Evolutionary conservation across 2,329 filamentous ascomycete genomes (phyloP), one percentile per base, ranked within the genome.

Genomic region (Hymenoscyphus linearis): DNA sequence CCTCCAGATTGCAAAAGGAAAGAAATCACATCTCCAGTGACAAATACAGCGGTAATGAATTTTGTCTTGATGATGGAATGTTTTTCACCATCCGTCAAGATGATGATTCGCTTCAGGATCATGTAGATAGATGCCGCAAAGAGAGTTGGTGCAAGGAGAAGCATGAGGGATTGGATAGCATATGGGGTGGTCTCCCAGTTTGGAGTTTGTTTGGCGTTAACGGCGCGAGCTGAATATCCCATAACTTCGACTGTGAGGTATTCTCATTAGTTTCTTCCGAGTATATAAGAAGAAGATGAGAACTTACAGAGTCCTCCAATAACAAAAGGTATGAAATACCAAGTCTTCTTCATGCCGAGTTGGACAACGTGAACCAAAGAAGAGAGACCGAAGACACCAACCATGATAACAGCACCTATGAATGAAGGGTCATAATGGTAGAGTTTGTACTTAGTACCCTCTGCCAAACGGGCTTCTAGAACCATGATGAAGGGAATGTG

Each of bases 251-350:
- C 77, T 72, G 68, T 60, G 44, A 22, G 34, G 13, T 12, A n/a
- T 18, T 14, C 4, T 13, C 9, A 18, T 58, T 60, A 53, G 47
- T 26, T 55, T 35, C 18, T 36, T 5, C n/a, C 14, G 16, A 14
- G 1, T 10, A 14, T 10, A 12, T 16, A 35, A 34, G 7, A 36
- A 5, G 2, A 10, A 4, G 50, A 25, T 12, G 13, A 12, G 13
- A 13, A 71, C 73, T 68, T 73, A 82, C 80, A 81, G n/a, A 77
- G 60, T 22, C 78, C 78, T n/a, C 81, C 81, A n/a, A 83, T 69
- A 5, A 79, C 64, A 53, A 84, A 79, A 0, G 81, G 78, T 1
- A 79, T 77, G 66, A 81, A 78, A 68, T 80, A 83, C 78, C 78
- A 82, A 1, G 77, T 77, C 36, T 74, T 71, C 2, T 73, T 73